Evolutionary conservation across 169 alveolate genomes (phyloP).

Genomic region (Amoebophrya sp.): DNA sequence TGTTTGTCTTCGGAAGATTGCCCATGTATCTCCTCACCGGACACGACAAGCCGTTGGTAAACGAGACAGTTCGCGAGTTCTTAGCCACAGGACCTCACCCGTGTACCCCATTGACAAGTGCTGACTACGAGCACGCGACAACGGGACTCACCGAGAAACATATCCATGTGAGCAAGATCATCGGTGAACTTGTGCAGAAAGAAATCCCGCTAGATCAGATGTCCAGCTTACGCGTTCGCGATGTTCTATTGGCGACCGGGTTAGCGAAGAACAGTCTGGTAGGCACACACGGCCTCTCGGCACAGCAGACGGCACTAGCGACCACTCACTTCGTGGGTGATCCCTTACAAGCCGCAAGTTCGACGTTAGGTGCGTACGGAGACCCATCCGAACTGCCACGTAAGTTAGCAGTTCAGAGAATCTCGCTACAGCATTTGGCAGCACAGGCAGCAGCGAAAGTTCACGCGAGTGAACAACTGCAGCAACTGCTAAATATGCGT

Average conservation of each 20-base stretch:
- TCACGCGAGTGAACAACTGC: not conserved
- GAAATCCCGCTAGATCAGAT: not conserved
- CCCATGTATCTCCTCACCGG: not conserved
- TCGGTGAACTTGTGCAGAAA: not conserved
- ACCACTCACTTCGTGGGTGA: not conserved
- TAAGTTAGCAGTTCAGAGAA: not conserved
- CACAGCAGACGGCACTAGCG: not conserved
- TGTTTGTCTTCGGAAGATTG: not conserved
- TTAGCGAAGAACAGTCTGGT: not conserved
- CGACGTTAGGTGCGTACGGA: not conserved
- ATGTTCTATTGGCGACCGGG: not conserved
- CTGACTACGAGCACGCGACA: not conserved
- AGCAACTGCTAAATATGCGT: not conserved
- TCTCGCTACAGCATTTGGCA: not conserved
- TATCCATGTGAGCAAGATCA: not conserved
- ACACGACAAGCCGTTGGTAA: not conserved
- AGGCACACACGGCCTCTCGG: not conserved
- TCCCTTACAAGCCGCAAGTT: not conserved
- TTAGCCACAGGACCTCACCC: not conserved
- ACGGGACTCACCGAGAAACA: not conserved
- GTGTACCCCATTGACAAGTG: not conserved
- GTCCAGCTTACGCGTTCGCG: not conserved
- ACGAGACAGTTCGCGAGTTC: not conserved
- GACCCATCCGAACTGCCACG: not conserved
- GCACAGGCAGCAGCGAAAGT: not conserved